Evolutionary conservation across 257 asterid species (phyloP).

Genomic region (Gentiana straminea): DNA sequence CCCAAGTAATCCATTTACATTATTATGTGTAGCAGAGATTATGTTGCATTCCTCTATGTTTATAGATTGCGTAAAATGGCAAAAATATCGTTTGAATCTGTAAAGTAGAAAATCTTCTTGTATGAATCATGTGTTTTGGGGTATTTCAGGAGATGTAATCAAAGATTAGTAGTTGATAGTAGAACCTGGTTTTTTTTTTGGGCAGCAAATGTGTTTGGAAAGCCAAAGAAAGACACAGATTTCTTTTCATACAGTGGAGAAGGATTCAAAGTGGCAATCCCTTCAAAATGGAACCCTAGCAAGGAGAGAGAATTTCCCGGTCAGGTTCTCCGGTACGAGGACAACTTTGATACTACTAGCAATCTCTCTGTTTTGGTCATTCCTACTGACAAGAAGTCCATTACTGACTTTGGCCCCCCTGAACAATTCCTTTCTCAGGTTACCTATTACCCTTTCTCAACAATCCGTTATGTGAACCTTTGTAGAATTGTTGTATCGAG

Average conservation of each 20-base stretch:
- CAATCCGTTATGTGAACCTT: not conserved
- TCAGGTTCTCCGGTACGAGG: constrained; percentile 69
- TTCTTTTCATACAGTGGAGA: constrained; percentile 35
- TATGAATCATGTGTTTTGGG: too few species aligned
- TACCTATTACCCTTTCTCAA: not conserved
- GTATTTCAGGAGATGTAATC: too few species aligned
- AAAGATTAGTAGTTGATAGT: too few species aligned
- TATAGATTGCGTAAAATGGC: too few species aligned
- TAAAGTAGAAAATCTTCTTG: too few species aligned
- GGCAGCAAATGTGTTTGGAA: constrained; percentile 78
- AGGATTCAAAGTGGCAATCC: constrained; percentile 51
- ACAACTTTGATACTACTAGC: constrained; percentile 70
- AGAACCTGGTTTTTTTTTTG: not conserved
- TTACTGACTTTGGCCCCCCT: constrained; percentile 69
- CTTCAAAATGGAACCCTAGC: constrained; percentile 81
- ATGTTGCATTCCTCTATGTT: too few species aligned
- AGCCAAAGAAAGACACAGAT: constrained; percentile 61
- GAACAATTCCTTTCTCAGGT: constrained; percentile 63
- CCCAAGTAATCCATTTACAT: too few species aligned
- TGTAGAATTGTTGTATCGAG: not conserved
- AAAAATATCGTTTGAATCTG: too few species aligned
- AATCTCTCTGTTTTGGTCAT: constrained; percentile 43
- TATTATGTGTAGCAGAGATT: too few species aligned
- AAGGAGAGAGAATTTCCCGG: constrained; percentile 61
- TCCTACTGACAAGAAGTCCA: constrained; percentile 73